phyloP scores from a whole-genome alignment of 768 basidiomycete species.

The Collybia nuda region DNA sequence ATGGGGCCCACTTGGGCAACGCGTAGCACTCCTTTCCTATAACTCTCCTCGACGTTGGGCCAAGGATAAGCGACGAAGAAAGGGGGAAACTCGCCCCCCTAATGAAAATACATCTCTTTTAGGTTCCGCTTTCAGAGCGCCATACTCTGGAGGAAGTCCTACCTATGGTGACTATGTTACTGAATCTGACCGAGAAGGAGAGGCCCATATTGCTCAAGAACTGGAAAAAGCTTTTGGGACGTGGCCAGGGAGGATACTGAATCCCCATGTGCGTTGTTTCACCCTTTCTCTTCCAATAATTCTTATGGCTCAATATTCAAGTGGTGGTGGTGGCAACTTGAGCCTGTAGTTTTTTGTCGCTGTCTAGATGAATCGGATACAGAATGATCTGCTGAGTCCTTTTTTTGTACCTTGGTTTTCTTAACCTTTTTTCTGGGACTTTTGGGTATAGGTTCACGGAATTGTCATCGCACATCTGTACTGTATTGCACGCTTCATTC shows the following conservation, averaged over 20 bases:
- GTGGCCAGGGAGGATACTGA: constrained; percentile 71
- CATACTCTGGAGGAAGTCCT: constrained; percentile 4
- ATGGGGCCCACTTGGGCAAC: constrained; percentile 63
- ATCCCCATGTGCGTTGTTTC: constrained; percentile 56
- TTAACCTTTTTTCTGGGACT: not conserved
- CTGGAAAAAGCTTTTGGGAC: constrained; percentile 59
- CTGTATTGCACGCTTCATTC: not conserved
- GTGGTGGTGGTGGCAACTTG: constrained; percentile 88
- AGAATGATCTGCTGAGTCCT: constrained; percentile 24
- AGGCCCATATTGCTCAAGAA: constrained; percentile 40
- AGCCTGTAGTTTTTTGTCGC: constrained; percentile 63
- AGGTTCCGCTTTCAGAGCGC: constrained; percentile 9
- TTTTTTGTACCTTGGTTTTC: not conserved
- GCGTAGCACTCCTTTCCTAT: constrained; percentile 42
- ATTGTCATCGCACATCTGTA: not conserved
- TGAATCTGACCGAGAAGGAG: constrained; percentile 28
- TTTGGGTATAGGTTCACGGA: not conserved
- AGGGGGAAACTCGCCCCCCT: constrained; percentile 7
- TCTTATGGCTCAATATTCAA: constrained; percentile 22
- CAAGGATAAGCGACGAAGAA: constrained; percentile 15
- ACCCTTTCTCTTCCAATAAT: not conserved
- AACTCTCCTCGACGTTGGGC: constrained; percentile 15
- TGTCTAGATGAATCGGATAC: constrained; percentile 57
- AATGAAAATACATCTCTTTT: constrained; percentile 42
- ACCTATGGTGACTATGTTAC: constrained; percentile 9